phyloP scores from a whole-genome alignment of 2,329 filamentous ascomycete genomes.

The Colletotrichum tamarilloi region DNA sequence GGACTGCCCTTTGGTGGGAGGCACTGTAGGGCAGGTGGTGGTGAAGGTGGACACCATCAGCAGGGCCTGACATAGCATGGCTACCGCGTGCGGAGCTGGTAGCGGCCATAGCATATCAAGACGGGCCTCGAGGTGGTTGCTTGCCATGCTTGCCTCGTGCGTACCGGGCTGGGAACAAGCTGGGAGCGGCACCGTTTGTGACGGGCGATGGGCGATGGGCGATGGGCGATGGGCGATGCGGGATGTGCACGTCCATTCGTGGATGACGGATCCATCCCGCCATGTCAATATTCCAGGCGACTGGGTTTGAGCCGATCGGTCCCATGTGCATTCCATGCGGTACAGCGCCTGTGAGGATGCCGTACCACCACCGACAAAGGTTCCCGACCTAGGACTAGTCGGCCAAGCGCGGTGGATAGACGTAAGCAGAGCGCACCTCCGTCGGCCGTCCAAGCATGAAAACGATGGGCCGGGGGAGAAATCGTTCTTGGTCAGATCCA shows the following conservation, averaged over 20 bases:
- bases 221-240: not conserved
- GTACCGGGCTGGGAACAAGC: conserved; percentile 11
- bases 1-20: not conserved
- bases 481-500: not conserved
- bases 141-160: conserved; percentile 19
- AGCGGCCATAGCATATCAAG: conserved; percentile 15
- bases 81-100: conserved; percentile 23
- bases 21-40: not conserved
- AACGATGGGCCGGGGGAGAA: not conserved
- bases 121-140: not conserved
- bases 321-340: conserved; percentile 30
- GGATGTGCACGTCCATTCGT: conserved; percentile 10
- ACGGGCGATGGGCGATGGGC: no score
- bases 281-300: conserved; percentile 17
- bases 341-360: conserved; percentile 7
- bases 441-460: not conserved
- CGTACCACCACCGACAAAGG: not conserved
- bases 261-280: conserved; percentile 26
- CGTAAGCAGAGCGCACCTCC: not conserved
- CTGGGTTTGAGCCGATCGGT: conserved; percentile 18
- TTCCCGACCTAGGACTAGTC: not conserved
- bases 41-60: not conserved
- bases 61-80: not conserved
- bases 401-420: not conserved
- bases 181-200: conserved; percentile 26